Evolutionary conservation across 345 rosid genomes (phyloP), one percentile per base, ranked within the genome.

Genomic region (Zanthoxylum bungeanum): DNA sequence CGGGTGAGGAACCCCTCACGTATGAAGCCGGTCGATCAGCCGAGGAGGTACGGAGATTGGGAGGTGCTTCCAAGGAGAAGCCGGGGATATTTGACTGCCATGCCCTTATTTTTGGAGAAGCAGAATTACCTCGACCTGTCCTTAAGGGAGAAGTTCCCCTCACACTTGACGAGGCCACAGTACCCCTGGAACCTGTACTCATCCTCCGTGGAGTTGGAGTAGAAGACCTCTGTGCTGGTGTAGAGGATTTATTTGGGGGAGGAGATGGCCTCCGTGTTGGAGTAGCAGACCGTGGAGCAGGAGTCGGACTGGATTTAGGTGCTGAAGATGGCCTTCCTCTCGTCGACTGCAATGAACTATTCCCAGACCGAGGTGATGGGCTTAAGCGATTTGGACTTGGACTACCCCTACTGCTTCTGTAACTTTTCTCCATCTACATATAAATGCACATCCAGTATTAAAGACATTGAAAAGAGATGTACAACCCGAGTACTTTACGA

Each of bases 1-100:
- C 99, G 61, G 99, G 98, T 11, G 98, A 93, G 74, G 94, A 91
- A 39, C 99, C 98, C 86, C 99, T 88, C 74, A 93, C 93, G 63
- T 93, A 95, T 31, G 99, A 81, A 62, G 92, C 88, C 0, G 99
- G 97, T 69, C 96, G 91, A 84, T 95, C 98, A 77, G 85, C 88
- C 81, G 91, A 74, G 67, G 99, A 95, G 74, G 99, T 95, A 64
- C 96, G 88, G 53, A 95, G 98, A 85, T 93, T 95, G n/a, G 97
- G 98, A 0, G 99, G 99, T 55, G 88, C 98, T 65, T 95, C 99
- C 77, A 89, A 84, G 58, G 99, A 89, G 83, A 95, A 92, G 69
- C 98, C 98, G 53, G 99, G 92, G 44, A 95, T 86, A 71, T 88
- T 92, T 69, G 96, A 83, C 75, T 92, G 98, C 99, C 97, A 92